Conservation (phyloP, 2,329 filamentous ascomycete genomes). For the Fusarium graminum region DNA sequence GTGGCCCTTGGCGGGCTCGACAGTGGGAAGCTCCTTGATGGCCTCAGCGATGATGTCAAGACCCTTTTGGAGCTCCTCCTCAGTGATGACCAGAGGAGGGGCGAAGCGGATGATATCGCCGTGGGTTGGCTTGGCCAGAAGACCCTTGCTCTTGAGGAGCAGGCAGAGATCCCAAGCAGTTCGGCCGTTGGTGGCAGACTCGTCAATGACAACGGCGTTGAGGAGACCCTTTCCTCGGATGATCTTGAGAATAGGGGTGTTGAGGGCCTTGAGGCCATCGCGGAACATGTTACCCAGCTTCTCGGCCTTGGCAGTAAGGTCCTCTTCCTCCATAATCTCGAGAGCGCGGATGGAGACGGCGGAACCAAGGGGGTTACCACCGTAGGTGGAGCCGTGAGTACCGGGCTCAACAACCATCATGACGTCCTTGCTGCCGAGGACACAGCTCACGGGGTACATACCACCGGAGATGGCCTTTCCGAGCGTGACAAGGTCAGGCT, state of each 20-base stretch:
- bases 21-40: slow-evolving; percentile 80
- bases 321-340: slow-evolving; percentile 92
- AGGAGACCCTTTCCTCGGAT: slow-evolving; percentile 94
- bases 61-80: slow-evolving; percentile 84
- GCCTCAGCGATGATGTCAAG: slow-evolving; percentile 85
- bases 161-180: slow-evolving; percentile 97
- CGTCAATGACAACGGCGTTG: slow-evolving; percentile 97
- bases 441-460: slow-evolving; percentile 98
- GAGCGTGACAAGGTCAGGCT: slow-evolving; percentile 92
- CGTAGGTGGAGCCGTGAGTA: slow-evolving; percentile 98
- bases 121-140: slow-evolving; percentile 98
- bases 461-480: slow-evolving; percentile 98
- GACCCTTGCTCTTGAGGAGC: slow-evolving; percentile 93
- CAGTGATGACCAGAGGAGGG: slow-evolving; percentile 94
- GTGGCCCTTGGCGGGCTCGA: slow-evolving; percentile 56
- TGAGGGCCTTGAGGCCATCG: slow-evolving; percentile 78
- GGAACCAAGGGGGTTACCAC: slow-evolving; percentile 94
- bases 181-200: slow-evolving; percentile 84
- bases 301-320: slow-evolving; percentile 86
- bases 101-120: slow-evolving; percentile 98
- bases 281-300: slow-evolving; percentile 86
- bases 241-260: slow-evolving; percentile 82
- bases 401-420: slow-evolving; percentile 97
- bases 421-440: slow-evolving; percentile 87
- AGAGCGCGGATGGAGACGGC: slow-evolving; percentile 95